Base-by-base conservation (phyloP, 345 rosid species). In the Bruguiera sexangula region DNA sequence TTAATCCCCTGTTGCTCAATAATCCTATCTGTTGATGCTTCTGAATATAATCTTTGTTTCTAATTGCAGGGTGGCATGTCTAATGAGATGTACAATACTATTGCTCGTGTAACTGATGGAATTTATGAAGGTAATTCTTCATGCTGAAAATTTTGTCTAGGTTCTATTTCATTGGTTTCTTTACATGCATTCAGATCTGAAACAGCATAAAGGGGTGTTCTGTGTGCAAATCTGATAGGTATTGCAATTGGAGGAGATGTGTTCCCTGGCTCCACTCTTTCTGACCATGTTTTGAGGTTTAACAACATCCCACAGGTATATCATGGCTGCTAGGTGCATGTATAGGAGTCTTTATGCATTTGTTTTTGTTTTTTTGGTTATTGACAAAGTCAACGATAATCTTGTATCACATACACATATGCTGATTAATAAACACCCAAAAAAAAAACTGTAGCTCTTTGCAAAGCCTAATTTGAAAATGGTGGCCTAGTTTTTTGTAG, bases 161-260 rank as follows among this genome's bases (percentile, higher is more conserved):
- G 36, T 26, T 69, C 34, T 29, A 29, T 52, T 56, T 50, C 22
- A 66, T 60, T 63, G 27, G 30, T 9, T 46, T 32, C 10, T 4
- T 55, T 52, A 15, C 60, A 39, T 39, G 43, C 63, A 39, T 65
- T 24, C 36, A 21, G 61, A 74, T 78, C 20, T 19, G 2, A 56
- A 29, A 36, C 57, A 55, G n/a, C 51, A 34, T 24, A 51, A 56
- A 58, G 60, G 72, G 54, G 31, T 75, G 8, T 39, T 51, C 8
- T 70, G 66, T 78, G 68, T 75, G 74, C 63, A 73, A 82, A 74
- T 76, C 31, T 26, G 60, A 22, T 53, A 94, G 98, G 98, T 69
- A 89, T 94, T 80, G 98, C 97, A 62, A 94, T 91, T 73, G 97
- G 96, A 79, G 98, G 98, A 73, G 98, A 94, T 82, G 98, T 91